Base-by-base conservation (phyloP, 192 early-diverging fungal species). In the Umbelopsis sp. region DNA sequence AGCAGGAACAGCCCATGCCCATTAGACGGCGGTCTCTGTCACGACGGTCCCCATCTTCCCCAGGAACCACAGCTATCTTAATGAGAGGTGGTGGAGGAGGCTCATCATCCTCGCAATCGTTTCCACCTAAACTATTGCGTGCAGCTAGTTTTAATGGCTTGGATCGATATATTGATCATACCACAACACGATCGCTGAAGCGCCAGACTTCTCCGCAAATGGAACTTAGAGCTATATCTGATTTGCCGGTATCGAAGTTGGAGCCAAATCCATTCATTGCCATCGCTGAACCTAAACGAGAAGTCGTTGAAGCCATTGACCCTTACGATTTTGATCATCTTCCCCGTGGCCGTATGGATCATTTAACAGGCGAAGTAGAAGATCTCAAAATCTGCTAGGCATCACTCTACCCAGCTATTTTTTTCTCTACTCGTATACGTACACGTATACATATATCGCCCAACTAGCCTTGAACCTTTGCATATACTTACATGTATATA, bases 71-170 rank as follows among this genome's bases (percentile, higher is more conserved):
- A 5, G 56, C 56, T 17, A 62, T 62, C 34, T n/a, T 62, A 32
- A 62, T 62, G 56, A 62, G 56, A 62, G 56, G 56, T 34, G 56
- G 56, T 34, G 56, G 56, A 34, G 56, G 56, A 2, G 56, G 56
- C 26, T 62, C 56, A 16, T 62, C 56, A 12, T 62, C 38, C 0
- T 41, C 56, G 7, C 56, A 62, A 62, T 34, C 56, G 7, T 62
- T 62, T 62, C 56, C 56, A 36, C 56, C 56, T 2, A 62, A 62
- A 34, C 29, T 62, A 4, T 31, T 62, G 14, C 56, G 56, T 62
- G 56, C 56, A 20, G 56, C 56, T 16, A 62, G 56, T 20, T 62
- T 36, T 26, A 62, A 62, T 62, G 56, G 56, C 8, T 62, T 62
- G 56, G 56, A 62, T 62, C 56, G 56, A 17, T 62, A 62, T 34